A percentile compares a stretch with the other conserved stretches of the same genome.
Evolutionary conservation across 2,329 filamentous ascomycete species (phyloP).

Genomic region (Chrysoporthe austroafricana): DNA sequence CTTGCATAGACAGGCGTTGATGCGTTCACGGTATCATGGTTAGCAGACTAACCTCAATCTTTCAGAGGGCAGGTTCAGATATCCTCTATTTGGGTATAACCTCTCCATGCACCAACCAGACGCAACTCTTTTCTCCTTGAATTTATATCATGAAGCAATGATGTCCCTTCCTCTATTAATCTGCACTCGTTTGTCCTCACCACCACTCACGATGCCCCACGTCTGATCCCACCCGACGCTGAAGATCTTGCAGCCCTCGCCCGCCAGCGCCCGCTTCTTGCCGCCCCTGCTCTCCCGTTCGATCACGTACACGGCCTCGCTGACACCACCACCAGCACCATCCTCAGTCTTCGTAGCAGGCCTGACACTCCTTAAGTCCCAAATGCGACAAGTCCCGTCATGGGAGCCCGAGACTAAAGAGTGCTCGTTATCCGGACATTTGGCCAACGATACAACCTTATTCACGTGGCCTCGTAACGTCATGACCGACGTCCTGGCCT

Average conservation of each 20-base stretch:
- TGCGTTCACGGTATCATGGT: conserved; percentile 18
- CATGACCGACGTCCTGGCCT: conserved; percentile 78
- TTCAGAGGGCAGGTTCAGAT: conserved; percentile 6
- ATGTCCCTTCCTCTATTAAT: conserved; percentile 73
- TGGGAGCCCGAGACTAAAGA: conserved; percentile 88
- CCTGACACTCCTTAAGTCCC: conserved; percentile 81
- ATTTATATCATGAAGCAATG: conserved; percentile 40
- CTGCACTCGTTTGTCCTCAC: conserved; percentile 94
- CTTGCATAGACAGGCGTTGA: conserved; percentile 2
- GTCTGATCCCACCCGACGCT: conserved; percentile 82
- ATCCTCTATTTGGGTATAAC: conserved; percentile 33
- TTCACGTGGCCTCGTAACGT: conserved; percentile 91
- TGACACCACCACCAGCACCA: conserved; percentile 62
- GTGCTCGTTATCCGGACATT: conserved; percentile 69
- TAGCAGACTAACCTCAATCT: conserved; percentile 11
- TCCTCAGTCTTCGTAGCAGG: conserved; percentile 63
- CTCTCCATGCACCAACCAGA: conserved; percentile 14
- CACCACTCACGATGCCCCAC: conserved; percentile 86
- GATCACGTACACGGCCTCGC: conserved; percentile 77
- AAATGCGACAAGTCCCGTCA: conserved; percentile 90
- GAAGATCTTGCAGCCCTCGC: conserved; percentile 90
- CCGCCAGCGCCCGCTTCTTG: conserved; percentile 67
- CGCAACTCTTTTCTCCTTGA: conserved; percentile 4
- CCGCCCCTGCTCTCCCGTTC: conserved; percentile 72
- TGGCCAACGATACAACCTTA: conserved; percentile 57